Evolutionary conservation across 306 rosid species (phyloP), one percentile per base, ranked within the genome.

Genomic region (Carpinus viminea): DNA sequence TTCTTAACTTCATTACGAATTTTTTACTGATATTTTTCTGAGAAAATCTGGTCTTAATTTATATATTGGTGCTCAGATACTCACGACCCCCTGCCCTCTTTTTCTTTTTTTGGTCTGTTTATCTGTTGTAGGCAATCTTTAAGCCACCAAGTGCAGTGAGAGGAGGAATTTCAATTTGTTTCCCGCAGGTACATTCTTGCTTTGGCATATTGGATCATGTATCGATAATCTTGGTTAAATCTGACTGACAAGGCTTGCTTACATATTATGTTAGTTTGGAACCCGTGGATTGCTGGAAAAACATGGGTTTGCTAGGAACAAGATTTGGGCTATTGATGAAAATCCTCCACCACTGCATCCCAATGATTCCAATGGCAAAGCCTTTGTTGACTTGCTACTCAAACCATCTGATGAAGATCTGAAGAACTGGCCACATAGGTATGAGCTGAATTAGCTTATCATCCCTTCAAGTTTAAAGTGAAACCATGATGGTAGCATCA

Each of bases 161-260:
- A 80, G 99, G 98, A 81, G 99, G 99, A 81, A 93, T 95, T 75
- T 94, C 93, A 79, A 90, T 93, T 64, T 93, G 99, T 79, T 95
- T 95, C 55, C 98, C 99, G 21, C 98, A 95, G 93, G 97, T 92
- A 81, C 36, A 12, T 52, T 7, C 46, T 64, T 60, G 31, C 41
- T 34, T 71, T 70, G 18, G 52, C 50, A 72, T 8, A 72, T 62
- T 17, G 18, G 51, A 21, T 56, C 41, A 7, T 16, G 51, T n/a
- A 7, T 7, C 45, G 3, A 4, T 4, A 31, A 15, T 64, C 62
- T 34, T 57, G 21, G 6, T 69, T 10, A 57, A 17, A 61, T 47
- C 28, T 36, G 13, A 50, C 80, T 76, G 56, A 53, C 7, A 4
- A 51, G 43, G 26, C 68, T 83, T 55, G 59, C 26, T 50, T 46